Conservation (phyloP, 306 rosid species). For the Echinosophora koreensis region DNA sequence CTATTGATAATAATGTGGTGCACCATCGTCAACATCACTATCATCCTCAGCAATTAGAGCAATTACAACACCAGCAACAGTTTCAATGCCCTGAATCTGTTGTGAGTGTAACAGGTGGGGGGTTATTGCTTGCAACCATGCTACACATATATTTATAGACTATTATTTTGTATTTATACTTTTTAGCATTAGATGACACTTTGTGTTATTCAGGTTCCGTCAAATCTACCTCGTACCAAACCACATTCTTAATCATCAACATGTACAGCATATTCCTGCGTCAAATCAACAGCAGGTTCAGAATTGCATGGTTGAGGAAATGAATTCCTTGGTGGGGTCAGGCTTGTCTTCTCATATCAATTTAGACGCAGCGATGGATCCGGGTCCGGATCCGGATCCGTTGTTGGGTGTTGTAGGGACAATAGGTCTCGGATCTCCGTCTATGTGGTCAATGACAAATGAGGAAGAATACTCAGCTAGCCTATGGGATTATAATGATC, state of each 20-base stretch:
- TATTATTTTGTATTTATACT: no score
- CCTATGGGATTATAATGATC: conserved; percentile 87
- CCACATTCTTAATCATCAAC: conserved; percentile 29
- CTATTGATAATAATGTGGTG: conserved; percentile 22
- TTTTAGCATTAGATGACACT: no score
- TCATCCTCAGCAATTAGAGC: conserved; percentile 35
- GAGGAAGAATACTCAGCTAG: conserved; percentile 63
- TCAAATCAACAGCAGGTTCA: conserved; percentile 11
- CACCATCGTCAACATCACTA: conserved; percentile 31
- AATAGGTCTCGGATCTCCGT: conserved; percentile 62
- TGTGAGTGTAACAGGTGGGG: no score
- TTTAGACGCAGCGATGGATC: conserved; percentile 47
- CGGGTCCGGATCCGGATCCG: conserved; percentile 47
- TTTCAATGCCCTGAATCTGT: conserved; percentile 18
- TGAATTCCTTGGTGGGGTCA: conserved; percentile 48
- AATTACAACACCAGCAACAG: conserved; percentile 42
- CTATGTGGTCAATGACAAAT: conserved; percentile 66
- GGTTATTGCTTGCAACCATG: neutral
- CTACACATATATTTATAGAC: no score
- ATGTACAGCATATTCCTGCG: neutral
- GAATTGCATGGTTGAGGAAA: conserved; percentile 42
- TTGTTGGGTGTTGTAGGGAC: conserved; percentile 36
- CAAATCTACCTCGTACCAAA: conserved; percentile 47
- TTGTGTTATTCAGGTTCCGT: neutral
- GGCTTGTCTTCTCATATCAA: conserved; percentile 42